Evolutionary conservation across 202 grass and related monocot genomes (phyloP), one percentile per base, ranked within the genome.

Genomic region (Schoenoplectus triqueter): DNA sequence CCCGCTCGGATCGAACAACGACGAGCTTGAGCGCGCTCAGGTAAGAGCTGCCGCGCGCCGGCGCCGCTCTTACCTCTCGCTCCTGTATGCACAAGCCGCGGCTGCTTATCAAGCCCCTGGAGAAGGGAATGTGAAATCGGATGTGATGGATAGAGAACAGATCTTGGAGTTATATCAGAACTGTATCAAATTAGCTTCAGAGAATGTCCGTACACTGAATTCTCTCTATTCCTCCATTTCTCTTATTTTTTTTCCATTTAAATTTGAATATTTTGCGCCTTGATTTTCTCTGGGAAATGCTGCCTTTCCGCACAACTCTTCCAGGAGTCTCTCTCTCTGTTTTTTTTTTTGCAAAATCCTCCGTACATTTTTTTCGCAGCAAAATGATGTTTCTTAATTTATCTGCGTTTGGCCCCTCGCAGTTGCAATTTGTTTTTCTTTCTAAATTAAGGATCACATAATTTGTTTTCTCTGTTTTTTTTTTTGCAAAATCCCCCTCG

Each of bases 121-220:
- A 71, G 81, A 54, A 20, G 81, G 14, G 21, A 70, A 55, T 70
- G 65, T 13, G 0, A 39, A 70, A 6, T 70, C 81, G 5, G 81
- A 83, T 59, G 48, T 83, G 21, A 83, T 83, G 81, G 81, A 71
- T 83, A 69, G 86, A 41, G 86, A 88, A 41, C 87, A 95, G 87
- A 91, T 98, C 91, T 89, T 95, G 91, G 96, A 98, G 20, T 87
- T 98, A 19, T 91, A 95, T 82, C 91, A 92, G 14, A 98, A 94
- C 81, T 98, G 93, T 87, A 95, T 98, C 90, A 93, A 92, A 83
- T 92, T 98, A 80, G 87, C 93, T 13, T 93, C 90, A 52, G 91
- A 98, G 88, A 98, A 95, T 59, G 93, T 98, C 75, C 15, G 85
- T 21, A 14, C 18, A 31, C 4, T 21, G 2, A 52, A 54, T 2